These are phyloP conservation scores for Arthrobotrys entomopaga DNA, from an alignment of 2,329 filamentous ascomycete genomes.

Conservation along the genomic window DNA sequence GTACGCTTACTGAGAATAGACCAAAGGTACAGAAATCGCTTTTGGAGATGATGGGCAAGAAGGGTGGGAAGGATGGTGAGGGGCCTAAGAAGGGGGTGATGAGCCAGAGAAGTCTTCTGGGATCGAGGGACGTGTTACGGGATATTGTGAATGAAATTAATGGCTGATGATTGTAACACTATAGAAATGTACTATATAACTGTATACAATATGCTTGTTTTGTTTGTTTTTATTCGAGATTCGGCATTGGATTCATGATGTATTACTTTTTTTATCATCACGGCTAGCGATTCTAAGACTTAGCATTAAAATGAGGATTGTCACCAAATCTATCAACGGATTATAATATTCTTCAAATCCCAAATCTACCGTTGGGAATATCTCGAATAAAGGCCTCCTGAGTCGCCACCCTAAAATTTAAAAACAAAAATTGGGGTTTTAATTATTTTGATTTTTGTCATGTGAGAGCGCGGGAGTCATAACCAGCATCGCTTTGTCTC, in stretches of 20 bases:
- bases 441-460: conserved; percentile 23
- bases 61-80: conserved; percentile 52
- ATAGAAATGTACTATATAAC: not conserved
- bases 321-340: too few relatives aligned
- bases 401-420: too few relatives aligned
- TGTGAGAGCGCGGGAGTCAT: conserved; percentile 52
- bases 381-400: too few relatives aligned
- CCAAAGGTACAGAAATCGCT: conserved; percentile 48
- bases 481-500: conserved; percentile 11
- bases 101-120: conserved; percentile 68
- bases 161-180: conserved; percentile 30
- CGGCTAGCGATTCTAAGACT: not conserved
- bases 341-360: too few relatives aligned
- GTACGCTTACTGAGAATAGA: conserved; percentile 58
- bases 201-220: too few relatives aligned
- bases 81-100: conserved; percentile 61
- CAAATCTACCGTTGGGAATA: too few relatives aligned
- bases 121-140: conserved; percentile 74
- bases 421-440: not conserved
- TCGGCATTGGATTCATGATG: not conserved
- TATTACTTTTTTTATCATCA: not conserved
- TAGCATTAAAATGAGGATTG: not conserved
- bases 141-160: conserved; percentile 79
- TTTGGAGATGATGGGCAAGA: conserved; percentile 54
- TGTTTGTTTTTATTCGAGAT: not conserved